Conservation (phyloP, 225 moss, liverwort and hornwort species). For the Physcomitrium patens region DNA sequence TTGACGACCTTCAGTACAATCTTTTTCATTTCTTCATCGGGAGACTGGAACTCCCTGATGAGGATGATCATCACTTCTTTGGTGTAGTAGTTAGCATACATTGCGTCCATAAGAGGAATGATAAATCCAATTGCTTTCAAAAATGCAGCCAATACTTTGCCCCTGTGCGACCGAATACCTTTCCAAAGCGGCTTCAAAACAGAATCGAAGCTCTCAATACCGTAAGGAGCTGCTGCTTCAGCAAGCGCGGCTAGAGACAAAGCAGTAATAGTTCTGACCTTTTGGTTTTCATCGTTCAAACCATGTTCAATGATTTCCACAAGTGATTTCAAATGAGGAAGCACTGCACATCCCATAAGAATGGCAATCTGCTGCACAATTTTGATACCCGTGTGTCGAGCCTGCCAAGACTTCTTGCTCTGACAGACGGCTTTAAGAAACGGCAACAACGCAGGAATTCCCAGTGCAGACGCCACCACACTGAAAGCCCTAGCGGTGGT, state of each 20-base stretch:
- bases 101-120: slow-evolving; percentile 98
- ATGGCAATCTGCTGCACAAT: slow-evolving; percentile 99
- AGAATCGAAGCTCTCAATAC: slow-evolving; percentile 98
- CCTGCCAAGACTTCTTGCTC: slow-evolving; percentile 99
- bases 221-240: slow-evolving; percentile 98
- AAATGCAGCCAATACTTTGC: slow-evolving; percentile 97
- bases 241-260: slow-evolving; percentile 94
- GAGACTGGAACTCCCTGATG: slow-evolving; percentile 98
- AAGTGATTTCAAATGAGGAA: slow-evolving; percentile 94
- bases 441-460: slow-evolving; percentile 93
- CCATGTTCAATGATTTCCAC: slow-evolving; percentile 99
- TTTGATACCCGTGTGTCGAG: slow-evolving; percentile 97
- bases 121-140: slow-evolving; percentile 99
- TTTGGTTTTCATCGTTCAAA: slow-evolving; percentile 96
- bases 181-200: slow-evolving; percentile 99
- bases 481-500: slow-evolving; percentile 99
- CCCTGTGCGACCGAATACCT: slow-evolving; percentile 96
- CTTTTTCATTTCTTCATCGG: slow-evolving; percentile 99
- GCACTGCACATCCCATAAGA: slow-evolving; percentile 98
- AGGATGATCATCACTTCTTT: slow-evolving; percentile 99
- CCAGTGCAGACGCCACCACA: slow-evolving; percentile 97
- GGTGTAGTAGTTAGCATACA: slow-evolving; percentile 98
- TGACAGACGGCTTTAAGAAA: slow-evolving; percentile 98
- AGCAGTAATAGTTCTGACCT: slow-evolving; percentile 97
- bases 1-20: slow-evolving; percentile 99